Conservation (phyloP, 345 rosid species). For the Capsella bursapastoris region DNA sequence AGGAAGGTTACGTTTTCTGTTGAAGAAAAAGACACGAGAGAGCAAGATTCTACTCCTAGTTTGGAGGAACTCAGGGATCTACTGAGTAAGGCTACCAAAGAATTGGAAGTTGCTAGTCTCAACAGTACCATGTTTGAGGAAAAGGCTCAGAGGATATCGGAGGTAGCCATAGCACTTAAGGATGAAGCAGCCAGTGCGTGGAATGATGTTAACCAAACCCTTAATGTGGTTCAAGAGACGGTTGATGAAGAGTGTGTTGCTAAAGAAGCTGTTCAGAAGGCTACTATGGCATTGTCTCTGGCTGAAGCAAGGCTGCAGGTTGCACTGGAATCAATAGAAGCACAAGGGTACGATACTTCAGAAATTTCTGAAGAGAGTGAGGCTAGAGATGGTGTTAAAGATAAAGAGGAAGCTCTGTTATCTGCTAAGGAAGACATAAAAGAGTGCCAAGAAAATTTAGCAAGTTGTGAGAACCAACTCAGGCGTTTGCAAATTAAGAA, state of each 20-base stretch:
- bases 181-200: constrained; percentile 74
- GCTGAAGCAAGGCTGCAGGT: constrained; percentile 87
- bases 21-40: constrained; percentile 49
- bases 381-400: constrained; percentile 37
- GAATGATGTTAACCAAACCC: constrained; percentile 63
- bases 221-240: constrained; percentile 62
- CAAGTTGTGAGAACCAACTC: constrained; percentile 62
- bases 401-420: constrained; percentile 50
- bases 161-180: constrained; percentile 86
- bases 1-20: constrained; percentile 40
- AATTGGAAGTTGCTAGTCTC: constrained; percentile 75
- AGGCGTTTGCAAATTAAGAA: constrained; percentile 62
- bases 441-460: constrained; percentile 64
- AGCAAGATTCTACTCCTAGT: constrained; percentile 42
- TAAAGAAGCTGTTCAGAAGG: constrained; percentile 81
- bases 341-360: constrained; percentile 40
- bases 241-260: constrained; percentile 71
- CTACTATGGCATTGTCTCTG: constrained; percentile 84
- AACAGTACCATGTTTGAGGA: constrained; percentile 87
- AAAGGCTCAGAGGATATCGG: constrained; percentile 85
- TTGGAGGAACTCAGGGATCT: constrained; percentile 67
- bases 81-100: constrained; percentile 65
- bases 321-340: constrained; percentile 64
- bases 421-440: constrained; percentile 65
- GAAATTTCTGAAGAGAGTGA: constrained; percentile 50